Evolutionary conservation across 2,329 filamentous ascomycete genomes (phyloP).

Genomic region (Lecanicillium sp.): DNA sequence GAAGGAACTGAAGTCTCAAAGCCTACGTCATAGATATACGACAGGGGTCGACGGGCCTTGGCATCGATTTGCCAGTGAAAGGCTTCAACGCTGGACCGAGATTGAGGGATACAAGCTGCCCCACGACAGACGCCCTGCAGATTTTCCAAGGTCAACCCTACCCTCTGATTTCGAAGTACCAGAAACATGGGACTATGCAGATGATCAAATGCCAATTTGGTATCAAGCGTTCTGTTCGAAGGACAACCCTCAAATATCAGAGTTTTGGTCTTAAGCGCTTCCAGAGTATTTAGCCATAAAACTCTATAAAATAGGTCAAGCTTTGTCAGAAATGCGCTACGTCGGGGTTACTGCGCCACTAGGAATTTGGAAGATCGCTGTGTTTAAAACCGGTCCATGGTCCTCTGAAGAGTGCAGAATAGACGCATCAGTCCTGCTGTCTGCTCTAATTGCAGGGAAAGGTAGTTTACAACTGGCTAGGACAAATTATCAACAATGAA

Average conservation of each 20-base stretch:
- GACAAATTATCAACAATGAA: too few relatives aligned
- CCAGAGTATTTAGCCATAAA: too few relatives aligned
- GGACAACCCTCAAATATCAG: not conserved
- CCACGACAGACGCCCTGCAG: not conserved
- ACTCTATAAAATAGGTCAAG: too few relatives aligned
- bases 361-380: too few relatives aligned
- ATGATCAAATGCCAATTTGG: constrained; percentile 2
- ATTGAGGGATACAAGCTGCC: not conserved
- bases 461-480: too few relatives aligned
- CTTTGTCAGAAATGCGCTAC: too few relatives aligned
- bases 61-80: not conserved
- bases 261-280: too few relatives aligned
- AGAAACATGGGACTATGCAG: not conserved
- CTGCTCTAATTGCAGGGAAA: too few relatives aligned
- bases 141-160: not conserved
- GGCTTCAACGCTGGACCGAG: constrained; percentile 1
- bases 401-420: too few relatives aligned
- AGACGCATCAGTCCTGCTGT: too few relatives aligned
- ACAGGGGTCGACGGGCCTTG: not conserved
- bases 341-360: too few relatives aligned
- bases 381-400: too few relatives aligned
- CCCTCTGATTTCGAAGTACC: not conserved
- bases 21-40: not conserved
- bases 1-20: not conserved
- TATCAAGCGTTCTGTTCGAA: not conserved